Conservation (phyloP, 2,329 filamentous ascomycete species). For the Fusarium caatingaense region DNA sequence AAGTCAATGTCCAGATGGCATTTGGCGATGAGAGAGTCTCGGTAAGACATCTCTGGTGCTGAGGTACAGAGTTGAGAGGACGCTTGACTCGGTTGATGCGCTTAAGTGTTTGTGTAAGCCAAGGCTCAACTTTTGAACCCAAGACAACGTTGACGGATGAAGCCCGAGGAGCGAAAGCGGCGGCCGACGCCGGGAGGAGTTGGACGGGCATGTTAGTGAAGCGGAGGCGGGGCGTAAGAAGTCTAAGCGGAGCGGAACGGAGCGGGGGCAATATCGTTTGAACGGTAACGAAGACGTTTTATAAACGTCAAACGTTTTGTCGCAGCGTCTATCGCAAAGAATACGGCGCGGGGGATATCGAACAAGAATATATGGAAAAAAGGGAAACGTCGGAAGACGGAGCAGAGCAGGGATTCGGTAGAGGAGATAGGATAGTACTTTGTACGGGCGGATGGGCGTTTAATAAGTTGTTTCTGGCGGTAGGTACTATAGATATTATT, state of each 20-base stretch:
- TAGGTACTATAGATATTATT: slow-evolving; percentile 28
- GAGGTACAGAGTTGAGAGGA: slow-evolving; percentile 94
- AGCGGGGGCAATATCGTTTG: slow-evolving; percentile 19
- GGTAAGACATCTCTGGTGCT: slow-evolving; percentile 94
- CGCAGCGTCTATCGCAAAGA: slow-evolving; percentile 20
- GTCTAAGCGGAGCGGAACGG: slow-evolving; percentile 29
- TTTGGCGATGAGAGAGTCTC: slow-evolving; percentile 90
- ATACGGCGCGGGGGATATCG: slow-evolving; percentile 36
- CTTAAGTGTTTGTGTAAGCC: slow-evolving; percentile 97
- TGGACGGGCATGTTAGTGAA: slow-evolving; percentile 81
- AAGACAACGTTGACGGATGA: slow-evolving; percentile 95
- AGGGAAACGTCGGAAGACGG: slow-evolving; percentile 64
- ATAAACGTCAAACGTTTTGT: slow-evolving; percentile 17
- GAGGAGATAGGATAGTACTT: slow-evolving; percentile 10
- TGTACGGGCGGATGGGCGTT: not conserved
- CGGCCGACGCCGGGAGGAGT: slow-evolving; percentile 93
- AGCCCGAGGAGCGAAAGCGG: slow-evolving; percentile 90
- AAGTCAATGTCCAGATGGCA: slow-evolving; percentile 94
- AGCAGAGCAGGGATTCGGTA: slow-evolving; percentile 52
- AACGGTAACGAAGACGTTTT: slow-evolving; percentile 18
- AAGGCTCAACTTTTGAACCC: slow-evolving; percentile 90
- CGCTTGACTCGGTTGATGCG: slow-evolving; percentile 97
- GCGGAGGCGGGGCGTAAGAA: slow-evolving; percentile 14
- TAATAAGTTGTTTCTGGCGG: not conserved
- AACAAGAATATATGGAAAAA: slow-evolving; percentile 56